Evolutionary conservation across 2,329 filamentous ascomycete genomes (phyloP), one percentile per base, ranked within the genome.

Genomic region (Verticillium nonalfalfae): DNA sequence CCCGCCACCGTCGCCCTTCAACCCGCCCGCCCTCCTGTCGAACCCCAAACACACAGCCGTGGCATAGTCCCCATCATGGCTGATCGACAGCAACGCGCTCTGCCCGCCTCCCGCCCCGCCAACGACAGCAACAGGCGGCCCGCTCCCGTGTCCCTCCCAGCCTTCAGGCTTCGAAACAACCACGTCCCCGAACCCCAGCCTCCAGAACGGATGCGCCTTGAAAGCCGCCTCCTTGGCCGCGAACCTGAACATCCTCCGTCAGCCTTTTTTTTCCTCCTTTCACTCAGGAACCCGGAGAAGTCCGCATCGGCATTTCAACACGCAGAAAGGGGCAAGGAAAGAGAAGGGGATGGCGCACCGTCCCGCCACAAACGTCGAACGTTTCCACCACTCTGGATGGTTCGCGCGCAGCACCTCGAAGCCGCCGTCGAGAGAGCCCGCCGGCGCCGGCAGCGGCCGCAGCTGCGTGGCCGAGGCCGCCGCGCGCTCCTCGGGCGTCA

Each of bases 51-150:
- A 90, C 1, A 88, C 80, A 7, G 89, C 90, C 21, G 83, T 87
- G 10, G 92, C 92, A 75, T 93, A 96, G 7, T 91, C 88, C 1
- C 85, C 88, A 73, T 97, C 93, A 72, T 97, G 93, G 69, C 90
- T 95, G 68, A 97, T 96, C 63, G 89, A 94, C 55, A 97, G 72
- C 68, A 85, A 80, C 14, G 87, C 91, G 58, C 85, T 78, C 66
- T 86, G 82, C 62, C 79, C 68, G 15, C 61, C 68, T 1, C 62
- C 67, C 34, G 65, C 65, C 7, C 69, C 71, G 63, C 66, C 71
- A 61, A 83, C 75, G 58, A 81, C 67, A 7, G 78, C 80, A 3
- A 81, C 67, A 0, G 81, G 81, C 31, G 79, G 75, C 4, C 77
- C 75, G 64, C 74, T 76, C 0, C 71, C 73, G 36, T 67, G 65